Conservation (phyloP, 169 alveolate genomes). For the Plasmodium yoelii region DNA sequence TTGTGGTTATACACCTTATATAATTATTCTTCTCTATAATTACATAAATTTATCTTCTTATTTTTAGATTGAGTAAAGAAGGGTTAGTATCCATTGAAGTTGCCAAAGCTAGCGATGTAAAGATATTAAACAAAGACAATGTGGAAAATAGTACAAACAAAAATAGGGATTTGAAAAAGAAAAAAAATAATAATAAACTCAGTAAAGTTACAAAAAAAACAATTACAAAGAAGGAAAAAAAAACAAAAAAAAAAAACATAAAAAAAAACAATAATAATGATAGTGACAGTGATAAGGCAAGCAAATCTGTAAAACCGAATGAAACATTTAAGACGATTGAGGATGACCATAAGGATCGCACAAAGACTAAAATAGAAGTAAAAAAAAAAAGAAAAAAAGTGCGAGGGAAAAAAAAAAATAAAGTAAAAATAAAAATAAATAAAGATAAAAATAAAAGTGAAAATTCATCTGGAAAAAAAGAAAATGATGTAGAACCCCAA, state of each 20-base stretch:
- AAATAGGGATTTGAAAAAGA: background rate
- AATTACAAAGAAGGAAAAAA: constrained; percentile 4
- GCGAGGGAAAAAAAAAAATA: background rate
- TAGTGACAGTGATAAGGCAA: too few relatives aligned
- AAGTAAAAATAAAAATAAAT: background rate
- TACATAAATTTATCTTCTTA: too few relatives aligned
- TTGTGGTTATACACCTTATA: too few relatives aligned
- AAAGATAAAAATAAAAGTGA: too few relatives aligned
- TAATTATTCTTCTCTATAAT: too few relatives aligned
- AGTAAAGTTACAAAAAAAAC: constrained; percentile 6
- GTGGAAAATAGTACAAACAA: constrained; percentile 11
- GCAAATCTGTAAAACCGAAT: background rate
- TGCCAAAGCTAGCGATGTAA: constrained; percentile 19
- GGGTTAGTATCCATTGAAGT: constrained; percentile 58
- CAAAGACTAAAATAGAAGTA: background rate
- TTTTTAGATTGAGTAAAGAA: constrained; percentile 48
- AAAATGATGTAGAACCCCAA: background rate
- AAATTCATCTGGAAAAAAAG: background rate
- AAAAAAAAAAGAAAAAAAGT: background rate
- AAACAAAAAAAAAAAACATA: background rate
- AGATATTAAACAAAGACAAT: constrained; percentile 7
- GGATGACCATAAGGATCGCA: background rate
- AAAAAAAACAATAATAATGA: too few relatives aligned
- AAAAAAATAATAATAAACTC: constrained; percentile 1
- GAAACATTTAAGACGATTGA: background rate